Evolutionary conservation across 1,284 basidiomycete species (phyloP).

Genomic region (Paramarasmius palmivorus): DNA sequence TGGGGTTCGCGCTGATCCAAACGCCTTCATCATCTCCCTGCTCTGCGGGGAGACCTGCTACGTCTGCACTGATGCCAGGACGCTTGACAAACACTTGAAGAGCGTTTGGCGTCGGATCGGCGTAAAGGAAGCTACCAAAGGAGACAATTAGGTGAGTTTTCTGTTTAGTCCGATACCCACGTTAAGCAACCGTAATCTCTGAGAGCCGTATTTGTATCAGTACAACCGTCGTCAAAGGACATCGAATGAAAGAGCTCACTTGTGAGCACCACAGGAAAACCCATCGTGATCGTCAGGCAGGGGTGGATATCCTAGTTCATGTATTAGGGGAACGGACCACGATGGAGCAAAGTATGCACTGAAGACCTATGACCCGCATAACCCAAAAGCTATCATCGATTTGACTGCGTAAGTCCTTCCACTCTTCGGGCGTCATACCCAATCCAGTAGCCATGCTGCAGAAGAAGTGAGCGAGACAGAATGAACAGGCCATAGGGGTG

Average conservation of each 20-base stretch:
- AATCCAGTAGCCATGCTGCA: slow-evolving; percentile 78
- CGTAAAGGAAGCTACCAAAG: slow-evolving; percentile 65
- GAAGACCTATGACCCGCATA: slow-evolving; percentile 76
- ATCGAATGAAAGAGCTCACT: slow-evolving; percentile 38
- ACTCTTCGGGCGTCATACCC: slow-evolving; percentile 70
- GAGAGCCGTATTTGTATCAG: slow-evolving; percentile 14
- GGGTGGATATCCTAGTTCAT: slow-evolving; percentile 72
- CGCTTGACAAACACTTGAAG: slow-evolving; percentile 75
- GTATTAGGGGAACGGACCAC: neutral
- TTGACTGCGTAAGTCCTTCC: slow-evolving; percentile 60
- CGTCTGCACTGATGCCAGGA: slow-evolving; percentile 32
- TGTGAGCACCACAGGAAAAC: slow-evolving; percentile 84
- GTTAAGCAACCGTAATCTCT: slow-evolving; percentile 88
- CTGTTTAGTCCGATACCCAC: slow-evolving; percentile 38
- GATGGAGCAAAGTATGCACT: slow-evolving; percentile 1
- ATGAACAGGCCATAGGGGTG: neutral
- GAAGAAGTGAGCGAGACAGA: neutral
- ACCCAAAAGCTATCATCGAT: slow-evolving; percentile 87
- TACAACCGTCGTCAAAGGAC: slow-evolving; percentile 2
- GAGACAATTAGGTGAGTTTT: neutral
- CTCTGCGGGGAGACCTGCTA: slow-evolving; percentile 44
- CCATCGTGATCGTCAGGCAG: slow-evolving; percentile 77
- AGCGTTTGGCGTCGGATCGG: slow-evolving; percentile 76
- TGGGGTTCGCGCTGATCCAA: slow-evolving; percentile 81
- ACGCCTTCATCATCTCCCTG: slow-evolving; percentile 57